Base-by-base conservation (phyloP, 2,329 filamentous ascomycete genomes). In the Boeremia exigua region DNA sequence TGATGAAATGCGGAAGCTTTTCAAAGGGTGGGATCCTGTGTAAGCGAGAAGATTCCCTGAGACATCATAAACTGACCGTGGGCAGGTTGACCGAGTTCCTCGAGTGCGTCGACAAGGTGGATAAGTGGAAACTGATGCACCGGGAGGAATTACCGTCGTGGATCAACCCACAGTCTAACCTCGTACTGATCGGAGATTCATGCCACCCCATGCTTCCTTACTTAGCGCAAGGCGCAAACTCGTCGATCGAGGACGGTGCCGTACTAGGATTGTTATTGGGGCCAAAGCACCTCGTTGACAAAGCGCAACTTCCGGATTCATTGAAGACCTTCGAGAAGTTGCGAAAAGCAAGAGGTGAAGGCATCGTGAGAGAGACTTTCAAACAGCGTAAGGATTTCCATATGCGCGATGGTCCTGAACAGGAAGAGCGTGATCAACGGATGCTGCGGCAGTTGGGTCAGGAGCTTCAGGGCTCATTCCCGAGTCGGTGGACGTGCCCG, bases 101-200 rank as follows among this genome's bases (percentile, higher is more conserved):
- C 12, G 46, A 48, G 3, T 79, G 81, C 38, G 86, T 89, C 0
- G 80, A 83, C 33, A 79, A 74, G 1, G 85, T 89, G 0, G 82
- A 86, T 34, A 90, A 90, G 70, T 91, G 88, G 88, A 88, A 86
- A 67, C 70, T 91, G 30, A 86, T 89, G 84, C 80, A 84, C 37
- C 65, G 62, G n/a, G 56, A 54, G 9, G 66, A 63, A 55, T 67
- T 70, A 23, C 50, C 34, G 71, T 78, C 48, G 75, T 78, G 69
- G 77, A 75, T 71, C 66, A 59, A 66, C 53, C 36, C 3, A 84
- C 56, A 67, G 85, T 60, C 77, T 86, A 27, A 87, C 84, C 0
- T 88, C 86, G 70, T 87, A 6, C 58, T 68, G n/a, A 62, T 66
- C 38, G 70, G 70, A 40, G 70, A 75, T 36, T 62, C 71, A 1